Conservation (phyloP, 1,139 yeast genomes). For the Yamadazyma triangularis region DNA sequence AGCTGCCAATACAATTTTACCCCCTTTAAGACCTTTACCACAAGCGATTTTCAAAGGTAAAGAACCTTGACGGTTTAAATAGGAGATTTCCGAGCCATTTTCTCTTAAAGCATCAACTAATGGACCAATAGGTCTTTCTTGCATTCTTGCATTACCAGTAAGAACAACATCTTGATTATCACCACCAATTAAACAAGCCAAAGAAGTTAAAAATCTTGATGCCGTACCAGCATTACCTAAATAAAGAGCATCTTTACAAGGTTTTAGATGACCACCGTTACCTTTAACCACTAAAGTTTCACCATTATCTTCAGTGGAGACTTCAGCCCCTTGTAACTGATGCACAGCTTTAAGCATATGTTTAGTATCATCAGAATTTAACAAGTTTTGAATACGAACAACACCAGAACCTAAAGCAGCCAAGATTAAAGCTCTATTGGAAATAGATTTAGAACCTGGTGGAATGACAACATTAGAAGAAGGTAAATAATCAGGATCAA, state of each 20-base stretch:
- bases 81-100: slow-evolving; percentile 74
- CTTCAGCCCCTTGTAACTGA: slow-evolving; percentile 74
- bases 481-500: slow-evolving; percentile 35
- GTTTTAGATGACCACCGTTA: slow-evolving; percentile 70
- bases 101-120: slow-evolving; percentile 82
- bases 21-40: slow-evolving; percentile 77
- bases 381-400: slow-evolving; percentile 74
- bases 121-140: slow-evolving; percentile 96
- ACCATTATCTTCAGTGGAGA: slow-evolving; percentile 80
- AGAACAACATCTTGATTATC: slow-evolving; percentile 49
- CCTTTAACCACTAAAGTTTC: slow-evolving; percentile 84
- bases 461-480: slow-evolving; percentile 58
- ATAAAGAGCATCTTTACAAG: slow-evolving; percentile 63
- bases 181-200: slow-evolving; percentile 68
- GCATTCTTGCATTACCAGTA: slow-evolving; percentile 97
- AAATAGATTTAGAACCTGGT: slow-evolving; percentile 96
- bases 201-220: slow-evolving; percentile 87
- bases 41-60: slow-evolving; percentile 75
- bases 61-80: slow-evolving; percentile 73
- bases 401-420: slow-evolving; percentile 91
- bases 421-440: slow-evolving; percentile 87
- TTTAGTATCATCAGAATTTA: slow-evolving; percentile 94
- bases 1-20: slow-evolving; percentile 89
- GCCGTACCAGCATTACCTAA: slow-evolving; percentile 99
- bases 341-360: slow-evolving; percentile 90